A percentile compares a stretch with the other conserved stretches of the same genome.
Conservation (phyloP, 768 basidiomycete species). For the Calvatia gigantea region DNA sequence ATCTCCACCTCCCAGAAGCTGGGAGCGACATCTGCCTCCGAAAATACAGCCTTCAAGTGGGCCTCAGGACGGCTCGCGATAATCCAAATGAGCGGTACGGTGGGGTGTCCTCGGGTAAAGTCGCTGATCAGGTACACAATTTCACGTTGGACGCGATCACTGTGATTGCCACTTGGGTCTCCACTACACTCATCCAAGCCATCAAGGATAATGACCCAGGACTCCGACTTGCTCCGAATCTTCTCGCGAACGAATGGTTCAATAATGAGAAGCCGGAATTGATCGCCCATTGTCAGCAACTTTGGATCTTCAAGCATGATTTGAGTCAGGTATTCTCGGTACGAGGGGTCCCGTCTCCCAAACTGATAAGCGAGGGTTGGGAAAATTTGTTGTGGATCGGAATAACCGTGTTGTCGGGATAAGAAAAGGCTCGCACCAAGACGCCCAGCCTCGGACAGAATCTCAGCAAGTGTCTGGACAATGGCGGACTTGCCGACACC, state of each 20-base stretch:
- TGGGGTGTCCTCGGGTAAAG: neutral
- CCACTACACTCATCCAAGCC: slow-evolving; percentile 25
- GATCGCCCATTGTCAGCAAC: slow-evolving; percentile 6
- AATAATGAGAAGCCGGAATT: slow-evolving; percentile 13
- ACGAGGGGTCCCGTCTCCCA: slow-evolving; percentile 1
- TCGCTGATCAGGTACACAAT: slow-evolving; percentile 15
- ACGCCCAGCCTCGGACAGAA: neutral
- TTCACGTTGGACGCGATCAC: slow-evolving; percentile 7
- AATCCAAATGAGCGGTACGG: slow-evolving; percentile 19
- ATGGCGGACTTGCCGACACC: slow-evolving; percentile 26
- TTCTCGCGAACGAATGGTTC: slow-evolving; percentile 7
- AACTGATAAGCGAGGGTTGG: slow-evolving; percentile 22
- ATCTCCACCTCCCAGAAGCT: slow-evolving; percentile 4
- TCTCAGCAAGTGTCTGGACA: slow-evolving; percentile 27
- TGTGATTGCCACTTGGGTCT: neutral
- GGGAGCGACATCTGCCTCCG: neutral
- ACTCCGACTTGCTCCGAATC: neutral
- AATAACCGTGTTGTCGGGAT: slow-evolving; percentile 8
- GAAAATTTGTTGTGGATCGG: slow-evolving; percentile 11
- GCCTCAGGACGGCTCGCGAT: slow-evolving; percentile 25
- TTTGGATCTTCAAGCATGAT: slow-evolving; percentile 5
- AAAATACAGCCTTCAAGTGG: slow-evolving; percentile 16
- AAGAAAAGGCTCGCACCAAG: slow-evolving; percentile 22
- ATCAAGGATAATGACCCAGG: slow-evolving; percentile 18
- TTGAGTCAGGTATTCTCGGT: slow-evolving; percentile 3